Conservation (phyloP, 495 filamentous ascomycete species). For the Schizothecium vesticola region DNA sequence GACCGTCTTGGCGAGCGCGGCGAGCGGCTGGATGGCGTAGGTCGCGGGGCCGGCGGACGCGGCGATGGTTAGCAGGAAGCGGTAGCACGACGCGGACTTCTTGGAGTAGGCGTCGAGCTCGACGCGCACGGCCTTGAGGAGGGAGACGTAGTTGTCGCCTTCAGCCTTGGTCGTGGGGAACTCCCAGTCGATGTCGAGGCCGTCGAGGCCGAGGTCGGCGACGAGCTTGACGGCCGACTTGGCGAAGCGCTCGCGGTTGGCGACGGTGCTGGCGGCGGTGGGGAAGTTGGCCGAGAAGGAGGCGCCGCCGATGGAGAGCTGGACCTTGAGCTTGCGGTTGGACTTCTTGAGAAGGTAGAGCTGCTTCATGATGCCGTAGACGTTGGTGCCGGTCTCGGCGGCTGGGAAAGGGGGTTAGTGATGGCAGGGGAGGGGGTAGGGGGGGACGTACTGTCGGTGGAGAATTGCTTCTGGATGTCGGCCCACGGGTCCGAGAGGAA, state of each 20-base stretch:
- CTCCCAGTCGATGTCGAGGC: conserved; percentile 47
- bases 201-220: conserved; percentile 53
- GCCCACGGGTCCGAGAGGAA: conserved; percentile 54
- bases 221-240: conserved; percentile 57
- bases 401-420: no score
- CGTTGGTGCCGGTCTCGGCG: conserved; percentile 51
- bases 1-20: conserved; percentile 59
- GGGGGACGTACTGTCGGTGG: no score
- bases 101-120: conserved; percentile 61
- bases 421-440: no score
- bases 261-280: conserved; percentile 53
- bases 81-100: conserved; percentile 41
- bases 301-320: conserved; percentile 88
- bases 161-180: conserved; percentile 54
- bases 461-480: conserved; percentile 73
- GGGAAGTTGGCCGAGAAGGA: conserved; percentile 79
- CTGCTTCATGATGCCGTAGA: conserved; percentile 83
- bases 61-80: conserved; percentile 75
- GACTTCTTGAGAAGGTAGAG: conserved; percentile 78
- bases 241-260: conserved; percentile 59
- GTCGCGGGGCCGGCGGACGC: conserved; percentile 53
- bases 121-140: conserved; percentile 60
- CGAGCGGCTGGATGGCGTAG: conserved; percentile 62
- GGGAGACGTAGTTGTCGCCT: conserved; percentile 64
- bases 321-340: conserved; percentile 78